A percentile compares a stretch with the other conserved stretches of the same genome.
phyloP scores from a whole-genome alignment of 2,329 filamentous ascomycete genomes.

The Rosellinia necatrix region DNA sequence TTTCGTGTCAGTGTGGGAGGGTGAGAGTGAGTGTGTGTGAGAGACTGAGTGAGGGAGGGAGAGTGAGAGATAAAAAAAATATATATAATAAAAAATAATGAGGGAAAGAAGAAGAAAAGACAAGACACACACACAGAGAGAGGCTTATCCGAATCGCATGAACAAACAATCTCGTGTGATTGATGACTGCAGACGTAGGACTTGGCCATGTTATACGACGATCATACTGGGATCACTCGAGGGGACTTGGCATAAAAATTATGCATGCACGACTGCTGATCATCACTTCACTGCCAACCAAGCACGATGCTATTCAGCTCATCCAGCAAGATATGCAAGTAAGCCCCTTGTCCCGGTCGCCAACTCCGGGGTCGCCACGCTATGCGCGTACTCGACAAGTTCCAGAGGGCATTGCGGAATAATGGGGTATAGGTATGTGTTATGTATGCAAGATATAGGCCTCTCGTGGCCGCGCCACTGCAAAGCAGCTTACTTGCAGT shows the following conservation, averaged over 20 bases:
- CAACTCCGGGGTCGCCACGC: constrained; percentile 2
- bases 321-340: background rate
- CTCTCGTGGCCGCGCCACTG: background rate
- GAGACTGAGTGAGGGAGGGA: no score
- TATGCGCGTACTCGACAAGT: no score
- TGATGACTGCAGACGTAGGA: constrained; percentile 27
- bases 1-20: no score
- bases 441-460: background rate
- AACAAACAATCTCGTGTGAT: constrained; percentile 21
- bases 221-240: constrained; percentile 4
- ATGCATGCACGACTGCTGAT: constrained; percentile 24
- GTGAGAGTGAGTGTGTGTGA: no score
- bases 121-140: background rate
- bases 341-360: background rate
- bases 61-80: no score
- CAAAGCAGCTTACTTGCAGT: background rate
- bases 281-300: constrained; percentile 13
- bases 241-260: constrained; percentile 18
- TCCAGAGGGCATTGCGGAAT: no score
- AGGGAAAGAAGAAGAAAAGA: background rate
- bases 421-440: no score
- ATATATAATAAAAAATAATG: no score
- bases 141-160: constrained; percentile 15
- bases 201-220: constrained; percentile 8
- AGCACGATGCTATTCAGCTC: background rate